phyloP scores from a whole-genome alignment of 2,329 filamentous ascomycete genomes.

The Tolypocladium amazonense region DNA sequence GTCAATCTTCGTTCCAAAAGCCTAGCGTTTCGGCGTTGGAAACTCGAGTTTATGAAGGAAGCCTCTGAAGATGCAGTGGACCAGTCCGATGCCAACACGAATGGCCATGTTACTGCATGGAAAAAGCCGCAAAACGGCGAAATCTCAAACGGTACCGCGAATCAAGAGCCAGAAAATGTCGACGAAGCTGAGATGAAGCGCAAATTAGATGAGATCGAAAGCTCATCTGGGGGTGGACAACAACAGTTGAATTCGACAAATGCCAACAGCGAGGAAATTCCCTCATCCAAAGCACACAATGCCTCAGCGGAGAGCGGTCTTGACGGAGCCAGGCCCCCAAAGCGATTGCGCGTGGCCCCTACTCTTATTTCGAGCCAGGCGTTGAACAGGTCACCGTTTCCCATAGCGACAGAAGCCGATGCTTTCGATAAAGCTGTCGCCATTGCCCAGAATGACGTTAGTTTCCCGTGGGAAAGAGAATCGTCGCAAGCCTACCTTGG shows the following conservation, averaged over 20 bases:
- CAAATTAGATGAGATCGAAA: neutral
- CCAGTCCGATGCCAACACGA: neutral
- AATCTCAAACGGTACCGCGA: neutral
- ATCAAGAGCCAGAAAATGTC: neutral
- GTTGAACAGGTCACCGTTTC: neutral
- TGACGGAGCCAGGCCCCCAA: slow-evolving; percentile 7
- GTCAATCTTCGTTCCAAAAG: slow-evolving; percentile 43
- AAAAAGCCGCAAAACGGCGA: neutral
- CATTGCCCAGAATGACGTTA: neutral
- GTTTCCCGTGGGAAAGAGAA: slow-evolving; percentile 10
- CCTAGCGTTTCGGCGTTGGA: slow-evolving; percentile 29
- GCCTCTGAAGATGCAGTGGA: neutral
- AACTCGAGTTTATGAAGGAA: slow-evolving; percentile 1
- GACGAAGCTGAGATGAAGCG: neutral
- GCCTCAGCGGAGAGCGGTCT: neutral
- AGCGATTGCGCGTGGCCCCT: slow-evolving; percentile 17
- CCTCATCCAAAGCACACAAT: neutral
- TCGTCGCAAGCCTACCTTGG: slow-evolving; percentile 24
- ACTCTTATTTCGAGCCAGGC: slow-evolving; percentile 8
- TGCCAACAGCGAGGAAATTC: neutral
- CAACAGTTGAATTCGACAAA: neutral
- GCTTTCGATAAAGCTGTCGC: neutral
- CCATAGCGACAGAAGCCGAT: slow-evolving; percentile 5
- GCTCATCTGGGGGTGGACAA: neutral
- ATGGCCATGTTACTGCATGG: neutral